Base-by-base conservation (phyloP, 192 early-diverging fungal genomes). In the Coemansia sp. region DNA sequence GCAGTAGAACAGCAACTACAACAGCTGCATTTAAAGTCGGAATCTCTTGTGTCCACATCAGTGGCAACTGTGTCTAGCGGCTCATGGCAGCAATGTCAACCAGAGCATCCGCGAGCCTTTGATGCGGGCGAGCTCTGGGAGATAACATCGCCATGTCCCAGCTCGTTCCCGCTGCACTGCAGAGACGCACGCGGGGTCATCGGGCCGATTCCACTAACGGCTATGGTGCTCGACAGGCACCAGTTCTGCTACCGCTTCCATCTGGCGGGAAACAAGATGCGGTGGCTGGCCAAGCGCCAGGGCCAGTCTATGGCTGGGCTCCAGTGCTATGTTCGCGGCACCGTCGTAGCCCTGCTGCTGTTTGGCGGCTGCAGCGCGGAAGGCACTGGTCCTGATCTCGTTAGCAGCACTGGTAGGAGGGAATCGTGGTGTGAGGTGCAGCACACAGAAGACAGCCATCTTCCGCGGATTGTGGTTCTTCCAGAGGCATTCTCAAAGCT, bases 191-290 rank as follows among this genome's bases (percentile, higher is more conserved):
- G 78, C 14, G 78, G 78, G 17, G 60, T 65, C 10, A 65, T 81
- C 14, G 66, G 74, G n/a, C 73, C 78, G 15, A 52, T 81, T 22
- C 78, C 73, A 9, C 53, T 81, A 57, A 69, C 78, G 23, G 63
- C 78, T 0, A 64, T 81, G 78, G 73, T 81, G 15, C 62, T 65
- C 11, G 78, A 81, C 38, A 73, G 78, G 15, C 61, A 74, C 78
- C 73, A 69, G 63, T 81, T 75, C 66, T 81, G 78, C 69, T 81
- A 75, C 52, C 78, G 78, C 23, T 75, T 81, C 62, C 68, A 66
- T 19, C 55, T 81, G 33, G 57, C 68, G 4, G 78, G 78, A 23
- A 72, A 59, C 55, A 71, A 67, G 58, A 75, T 81, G 78, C 61
- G 69, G n/a, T 81, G 73, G 78, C 50, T 68, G 42, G 69, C 66